A percentile compares a stretch with the other conserved stretches of the same genome.
Evolutionary conservation across 805 yeast species (phyloP).

Genomic region (Ogataea parapolymorpha): DNA sequence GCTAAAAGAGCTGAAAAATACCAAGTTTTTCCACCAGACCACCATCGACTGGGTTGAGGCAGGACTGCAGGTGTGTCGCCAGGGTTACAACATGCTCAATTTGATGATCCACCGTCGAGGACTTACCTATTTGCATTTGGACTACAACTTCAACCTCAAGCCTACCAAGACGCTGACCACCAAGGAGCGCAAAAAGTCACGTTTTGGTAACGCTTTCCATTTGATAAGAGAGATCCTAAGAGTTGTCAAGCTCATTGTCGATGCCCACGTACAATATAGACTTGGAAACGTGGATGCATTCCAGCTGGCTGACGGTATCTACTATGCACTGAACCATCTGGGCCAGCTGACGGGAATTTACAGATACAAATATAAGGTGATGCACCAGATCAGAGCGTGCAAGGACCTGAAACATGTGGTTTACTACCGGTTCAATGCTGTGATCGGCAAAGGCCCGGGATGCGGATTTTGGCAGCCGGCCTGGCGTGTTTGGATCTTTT

Average conservation of each 20-base stretch:
- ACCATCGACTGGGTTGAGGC: slow-evolving; percentile 98
- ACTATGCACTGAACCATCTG: slow-evolving; percentile 85
- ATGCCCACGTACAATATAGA: slow-evolving; percentile 88
- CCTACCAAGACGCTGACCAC: slow-evolving; percentile 96
- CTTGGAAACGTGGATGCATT: slow-evolving; percentile 89
- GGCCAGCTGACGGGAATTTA: slow-evolving; percentile 97
- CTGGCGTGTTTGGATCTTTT: slow-evolving; percentile 95
- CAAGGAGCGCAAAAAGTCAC: slow-evolving; percentile 90
- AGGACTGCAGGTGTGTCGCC: slow-evolving; percentile 87
- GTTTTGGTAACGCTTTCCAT: slow-evolving; percentile 97
- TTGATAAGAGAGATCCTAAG: slow-evolving; percentile 84
- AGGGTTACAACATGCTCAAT: slow-evolving; percentile 92
- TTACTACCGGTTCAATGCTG: slow-evolving; percentile 74
- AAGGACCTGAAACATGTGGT: slow-evolving; percentile 93
- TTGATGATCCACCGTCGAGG: slow-evolving; percentile 87
- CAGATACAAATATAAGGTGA: slow-evolving; percentile 93
- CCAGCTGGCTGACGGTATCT: slow-evolving; percentile 91
- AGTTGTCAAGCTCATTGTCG: slow-evolving; percentile 82
- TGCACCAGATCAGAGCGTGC: slow-evolving; percentile 97
- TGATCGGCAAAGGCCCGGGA: slow-evolving; percentile 97
- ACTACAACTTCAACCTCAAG: slow-evolving; percentile 91
- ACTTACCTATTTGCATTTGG: slow-evolving; percentile 86
- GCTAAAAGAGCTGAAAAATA: slow-evolving; percentile 61
- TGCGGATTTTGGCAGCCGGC: slow-evolving; percentile 99
- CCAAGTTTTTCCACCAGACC: slow-evolving; percentile 89